Percentiles rank a stretch among this genome's conserved stretches.
Evolutionary conservation across 768 basidiomycete genomes (phyloP).

Genomic region (Lactifluus hygrophoroides): DNA sequence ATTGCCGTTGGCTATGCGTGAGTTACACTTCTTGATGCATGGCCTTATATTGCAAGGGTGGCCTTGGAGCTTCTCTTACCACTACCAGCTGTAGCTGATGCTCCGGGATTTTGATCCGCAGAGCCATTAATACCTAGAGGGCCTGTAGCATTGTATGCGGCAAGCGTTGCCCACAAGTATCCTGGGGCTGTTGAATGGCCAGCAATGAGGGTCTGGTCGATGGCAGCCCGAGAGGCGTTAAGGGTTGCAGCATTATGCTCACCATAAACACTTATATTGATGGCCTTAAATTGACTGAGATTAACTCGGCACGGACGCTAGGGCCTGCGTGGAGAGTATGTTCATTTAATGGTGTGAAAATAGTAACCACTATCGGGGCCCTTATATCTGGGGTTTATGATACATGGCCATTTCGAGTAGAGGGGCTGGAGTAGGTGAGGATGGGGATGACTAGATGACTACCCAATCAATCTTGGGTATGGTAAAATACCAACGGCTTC

Average conservation of each 20-base stretch:
- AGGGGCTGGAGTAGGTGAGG: constrained; percentile 43
- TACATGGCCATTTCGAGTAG: constrained; percentile 70
- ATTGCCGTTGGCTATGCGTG: constrained; percentile 43
- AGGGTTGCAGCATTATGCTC: constrained; percentile 55
- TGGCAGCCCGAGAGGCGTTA: constrained; percentile 39
- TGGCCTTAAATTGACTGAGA: constrained; percentile 45
- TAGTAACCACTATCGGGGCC: constrained; percentile 41
- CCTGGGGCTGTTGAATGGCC: constrained; percentile 40
- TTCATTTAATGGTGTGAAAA: constrained; percentile 73
- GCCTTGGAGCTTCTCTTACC: constrained; percentile 14
- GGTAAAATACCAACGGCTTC: constrained; percentile 49
- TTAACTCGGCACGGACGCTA: constrained; percentile 48
- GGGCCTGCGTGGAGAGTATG: constrained; percentile 65
- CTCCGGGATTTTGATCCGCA: constrained; percentile 20
- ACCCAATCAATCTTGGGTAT: background rate
- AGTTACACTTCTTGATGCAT: constrained; percentile 1
- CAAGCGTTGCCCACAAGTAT: constrained; percentile 65
- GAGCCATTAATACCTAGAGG: constrained; percentile 21
- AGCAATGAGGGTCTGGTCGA: constrained; percentile 38
- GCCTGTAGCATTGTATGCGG: constrained; percentile 52
- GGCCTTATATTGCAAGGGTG: constrained; percentile 61
- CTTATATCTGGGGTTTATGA: constrained; percentile 66
- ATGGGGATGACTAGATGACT: background rate
- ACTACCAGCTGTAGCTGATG: constrained; percentile 1
- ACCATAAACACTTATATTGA: constrained; percentile 42